Conservation (phyloP, 225 moss, liverwort and hornwort species). For the Rhytidiadelphus loreus region DNA sequence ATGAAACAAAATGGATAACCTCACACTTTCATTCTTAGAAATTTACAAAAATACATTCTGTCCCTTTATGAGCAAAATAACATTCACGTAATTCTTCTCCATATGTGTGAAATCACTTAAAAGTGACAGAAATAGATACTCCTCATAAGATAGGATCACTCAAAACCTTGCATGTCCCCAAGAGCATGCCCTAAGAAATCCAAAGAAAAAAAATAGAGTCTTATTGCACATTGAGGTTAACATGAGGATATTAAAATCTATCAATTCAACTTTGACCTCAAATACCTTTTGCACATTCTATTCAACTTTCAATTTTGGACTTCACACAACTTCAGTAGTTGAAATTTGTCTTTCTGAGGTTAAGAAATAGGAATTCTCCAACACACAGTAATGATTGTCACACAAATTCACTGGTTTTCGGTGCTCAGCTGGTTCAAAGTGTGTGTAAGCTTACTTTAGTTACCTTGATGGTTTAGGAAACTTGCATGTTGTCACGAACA, state of each 20-base stretch:
- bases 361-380: neutral
- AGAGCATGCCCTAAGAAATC: neutral
- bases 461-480: neutral
- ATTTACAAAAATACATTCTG: neutral
- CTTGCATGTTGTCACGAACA: neutral
- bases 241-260: neutral
- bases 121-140: neutral
- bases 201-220: neutral
- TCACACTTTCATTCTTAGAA: neutral
- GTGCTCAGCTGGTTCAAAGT: neutral
- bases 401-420: neutral
- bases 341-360: neutral
- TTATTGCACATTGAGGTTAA: neutral
- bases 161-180: neutral
- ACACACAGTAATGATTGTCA: neutral
- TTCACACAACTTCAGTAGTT: neutral
- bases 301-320: neutral
- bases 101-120: neutral
- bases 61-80: neutral
- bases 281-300: neutral
- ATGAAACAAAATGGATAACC: too few relatives aligned
- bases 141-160: neutral
- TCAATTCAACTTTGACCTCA: neutral
- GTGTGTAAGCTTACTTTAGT: neutral
- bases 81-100: neutral